A percentile compares a stretch with the other conserved stretches of the same genome.
Evolutionary conservation across 208 protist genomes (phyloP).

Genomic region (Vickermania spadyakhi): DNA sequence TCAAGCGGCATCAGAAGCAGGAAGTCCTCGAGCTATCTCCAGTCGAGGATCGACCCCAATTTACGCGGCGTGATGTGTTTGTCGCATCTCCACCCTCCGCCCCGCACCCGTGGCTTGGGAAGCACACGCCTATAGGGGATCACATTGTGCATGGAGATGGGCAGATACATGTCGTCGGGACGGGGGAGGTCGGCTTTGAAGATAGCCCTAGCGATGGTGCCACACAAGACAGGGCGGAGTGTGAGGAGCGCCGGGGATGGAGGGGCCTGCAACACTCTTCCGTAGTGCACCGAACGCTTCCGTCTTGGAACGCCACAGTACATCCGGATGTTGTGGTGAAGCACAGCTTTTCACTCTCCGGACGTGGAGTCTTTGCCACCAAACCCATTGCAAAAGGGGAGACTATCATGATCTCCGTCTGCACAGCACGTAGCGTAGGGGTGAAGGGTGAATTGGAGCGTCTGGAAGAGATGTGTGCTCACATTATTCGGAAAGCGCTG

Average conservation of each 20-base stretch:
- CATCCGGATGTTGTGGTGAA: constrained; percentile 57
- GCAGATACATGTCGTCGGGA: constrained; percentile 49
- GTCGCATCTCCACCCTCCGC: constrained; percentile 37
- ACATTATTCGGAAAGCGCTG: constrained; percentile 13
- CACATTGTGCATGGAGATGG: constrained; percentile 81
- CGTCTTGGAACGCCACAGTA: constrained; percentile 62
- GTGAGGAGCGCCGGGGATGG: constrained; percentile 11
- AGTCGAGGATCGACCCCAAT: constrained; percentile 35
- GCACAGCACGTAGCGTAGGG: constrained; percentile 66
- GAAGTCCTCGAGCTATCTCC: constrained; percentile 25
- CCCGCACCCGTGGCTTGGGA: constrained; percentile 65
- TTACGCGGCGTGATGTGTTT: constrained; percentile 40
- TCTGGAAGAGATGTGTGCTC: constrained; percentile 66
- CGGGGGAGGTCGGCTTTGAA: constrained; percentile 81
- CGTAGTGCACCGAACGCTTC: constrained; percentile 39
- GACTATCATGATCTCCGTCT: constrained; percentile 77
- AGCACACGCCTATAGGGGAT: constrained; percentile 55
- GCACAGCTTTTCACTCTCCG: constrained; percentile 69
- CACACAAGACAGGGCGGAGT: neutral
- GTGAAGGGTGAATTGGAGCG: constrained; percentile 66
- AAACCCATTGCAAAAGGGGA: constrained; percentile 55
- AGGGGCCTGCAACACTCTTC: constrained; percentile 67
- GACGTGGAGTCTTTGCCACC: constrained; percentile 77
- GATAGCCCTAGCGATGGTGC: constrained; percentile 8
- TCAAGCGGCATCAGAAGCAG: constrained; percentile 50